Evolutionary conservation across 441 rosid genomes (phyloP).

Genomic region (Adansonia rubrostipa): DNA sequence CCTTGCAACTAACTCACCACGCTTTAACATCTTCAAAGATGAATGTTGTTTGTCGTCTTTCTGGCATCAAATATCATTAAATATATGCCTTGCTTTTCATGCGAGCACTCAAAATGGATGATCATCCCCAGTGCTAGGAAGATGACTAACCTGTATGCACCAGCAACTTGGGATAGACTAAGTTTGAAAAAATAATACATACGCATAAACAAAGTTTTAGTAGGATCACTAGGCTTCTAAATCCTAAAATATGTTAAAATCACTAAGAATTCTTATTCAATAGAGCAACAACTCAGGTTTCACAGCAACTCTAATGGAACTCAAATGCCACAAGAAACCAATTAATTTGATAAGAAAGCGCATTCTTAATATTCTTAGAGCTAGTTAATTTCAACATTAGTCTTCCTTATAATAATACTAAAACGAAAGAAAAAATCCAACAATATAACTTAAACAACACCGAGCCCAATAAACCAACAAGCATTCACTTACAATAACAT

Average conservation of each 20-base stretch:
- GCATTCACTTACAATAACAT: slow-evolving; percentile 13
- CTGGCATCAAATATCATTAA: background rate
- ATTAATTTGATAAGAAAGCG: background rate
- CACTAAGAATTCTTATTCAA: background rate
- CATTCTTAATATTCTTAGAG: slow-evolving; percentile 5
- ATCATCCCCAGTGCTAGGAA: slow-evolving; percentile 19
- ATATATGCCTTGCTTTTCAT: slow-evolving; percentile 9
- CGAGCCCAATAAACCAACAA: slow-evolving; percentile 2
- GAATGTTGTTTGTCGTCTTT: slow-evolving; percentile 18
- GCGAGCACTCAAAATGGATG: slow-evolving; percentile 18
- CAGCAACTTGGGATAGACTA: slow-evolving; percentile 22
- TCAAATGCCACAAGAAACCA: background rate
- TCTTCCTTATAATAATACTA: background rate
- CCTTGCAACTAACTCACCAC: slow-evolving; percentile 15
- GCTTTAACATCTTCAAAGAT: background rate
- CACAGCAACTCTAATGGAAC: background rate
- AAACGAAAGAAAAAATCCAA: background rate
- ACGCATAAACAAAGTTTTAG: background rate
- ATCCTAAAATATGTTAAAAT: slow-evolving; percentile 18
- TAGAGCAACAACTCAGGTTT: slow-evolving; percentile 8
- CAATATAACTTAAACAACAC: background rate
- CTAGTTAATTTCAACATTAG: slow-evolving; percentile 10
- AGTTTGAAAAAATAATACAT: background rate
- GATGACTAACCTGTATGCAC: slow-evolving; percentile 29
- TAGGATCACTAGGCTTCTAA: background rate